These are phyloP conservation scores for Cucurbita argyrosperma DNA, from an alignment of 306 rosid genomes.

Conservation along the genomic window DNA sequence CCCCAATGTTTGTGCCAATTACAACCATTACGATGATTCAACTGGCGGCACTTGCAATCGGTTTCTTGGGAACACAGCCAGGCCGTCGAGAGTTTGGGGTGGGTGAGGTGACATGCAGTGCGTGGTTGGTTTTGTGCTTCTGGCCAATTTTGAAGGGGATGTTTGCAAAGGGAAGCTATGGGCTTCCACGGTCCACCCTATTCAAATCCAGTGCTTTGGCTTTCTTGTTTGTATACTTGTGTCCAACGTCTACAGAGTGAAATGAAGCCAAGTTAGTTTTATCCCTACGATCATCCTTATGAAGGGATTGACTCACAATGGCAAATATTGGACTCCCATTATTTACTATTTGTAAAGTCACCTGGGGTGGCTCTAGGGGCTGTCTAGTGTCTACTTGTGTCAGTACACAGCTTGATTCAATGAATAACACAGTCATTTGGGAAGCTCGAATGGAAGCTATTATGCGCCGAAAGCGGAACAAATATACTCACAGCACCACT, in stretches of 20 bases:
- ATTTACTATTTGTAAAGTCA: too few species aligned
- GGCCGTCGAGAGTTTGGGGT: slow-evolving; percentile 11
- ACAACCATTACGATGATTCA: slow-evolving; percentile 48
- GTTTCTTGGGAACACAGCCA: slow-evolving; percentile 14
- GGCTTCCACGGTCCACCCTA: slow-evolving; percentile 38
- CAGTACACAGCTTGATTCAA: background rate
- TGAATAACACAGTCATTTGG: background rate
- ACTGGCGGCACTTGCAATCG: slow-evolving; percentile 16
- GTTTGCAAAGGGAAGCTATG: slow-evolving; percentile 36
- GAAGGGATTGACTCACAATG: too few species aligned
- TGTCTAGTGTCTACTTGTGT: background rate
- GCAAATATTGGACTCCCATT: too few species aligned
- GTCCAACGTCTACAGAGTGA: slow-evolving; percentile 5
- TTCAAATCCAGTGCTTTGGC: slow-evolving; percentile 27
- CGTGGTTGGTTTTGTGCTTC: slow-evolving; percentile 26
- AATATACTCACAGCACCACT: too few species aligned
- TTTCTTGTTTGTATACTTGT: slow-evolving; percentile 20
- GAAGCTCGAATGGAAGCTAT: background rate
- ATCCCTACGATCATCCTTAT: too few species aligned
- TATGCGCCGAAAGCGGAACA: too few species aligned
- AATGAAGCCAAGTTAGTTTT: background rate
- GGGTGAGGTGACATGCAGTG: slow-evolving; percentile 29
- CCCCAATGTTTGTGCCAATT: slow-evolving; percentile 37
- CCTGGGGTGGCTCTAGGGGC: too few species aligned
- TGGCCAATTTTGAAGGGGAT: slow-evolving; percentile 52